A percentile compares a stretch with the other conserved stretches of the same genome.
phyloP scores from a whole-genome alignment of 2,329 filamentous ascomycete genomes.

The Helotiales sp. region DNA sequence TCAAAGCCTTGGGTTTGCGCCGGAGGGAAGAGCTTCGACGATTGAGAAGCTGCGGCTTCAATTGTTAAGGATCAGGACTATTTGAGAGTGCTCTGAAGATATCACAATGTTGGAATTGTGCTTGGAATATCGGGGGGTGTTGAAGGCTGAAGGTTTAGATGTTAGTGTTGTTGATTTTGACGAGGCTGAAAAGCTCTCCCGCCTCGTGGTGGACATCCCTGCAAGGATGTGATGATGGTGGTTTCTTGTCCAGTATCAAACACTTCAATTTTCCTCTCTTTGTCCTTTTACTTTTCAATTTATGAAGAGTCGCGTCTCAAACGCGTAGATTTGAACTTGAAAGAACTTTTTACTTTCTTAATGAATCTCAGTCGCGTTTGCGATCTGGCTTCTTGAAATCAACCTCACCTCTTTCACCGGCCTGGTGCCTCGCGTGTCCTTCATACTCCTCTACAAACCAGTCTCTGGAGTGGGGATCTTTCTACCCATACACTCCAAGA shows the following conservation, averaged over 20 bases:
- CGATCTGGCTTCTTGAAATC: conserved; percentile 2
- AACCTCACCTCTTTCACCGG: background rate
- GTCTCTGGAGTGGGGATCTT: too few species aligned
- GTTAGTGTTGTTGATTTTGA: conserved; percentile 23
- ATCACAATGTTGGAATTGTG: background rate
- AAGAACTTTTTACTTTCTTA: background rate
- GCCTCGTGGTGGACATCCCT: conserved; percentile 7
- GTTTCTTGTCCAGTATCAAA: background rate
- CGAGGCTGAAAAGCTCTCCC: conserved; percentile 32
- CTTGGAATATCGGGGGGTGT: too few species aligned
- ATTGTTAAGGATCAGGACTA: background rate
- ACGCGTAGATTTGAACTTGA: background rate
- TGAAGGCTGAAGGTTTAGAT: background rate
- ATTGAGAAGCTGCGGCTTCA: background rate
- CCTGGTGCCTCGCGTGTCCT: conserved; percentile 7
- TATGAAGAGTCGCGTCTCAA: background rate
- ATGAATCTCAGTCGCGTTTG: background rate
- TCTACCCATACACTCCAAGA: background rate
- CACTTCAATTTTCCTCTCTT: background rate
- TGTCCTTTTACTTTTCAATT: background rate
- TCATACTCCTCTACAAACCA: background rate
- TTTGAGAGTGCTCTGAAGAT: background rate
- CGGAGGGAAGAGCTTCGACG: background rate
- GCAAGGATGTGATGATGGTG: background rate
- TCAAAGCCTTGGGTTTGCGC: conserved; percentile 23